Percentiles rank a stretch among this genome's conserved stretches.
Conservation (phyloP, 179 eudicot genomes). For the Actinidia chinensis region DNA sequence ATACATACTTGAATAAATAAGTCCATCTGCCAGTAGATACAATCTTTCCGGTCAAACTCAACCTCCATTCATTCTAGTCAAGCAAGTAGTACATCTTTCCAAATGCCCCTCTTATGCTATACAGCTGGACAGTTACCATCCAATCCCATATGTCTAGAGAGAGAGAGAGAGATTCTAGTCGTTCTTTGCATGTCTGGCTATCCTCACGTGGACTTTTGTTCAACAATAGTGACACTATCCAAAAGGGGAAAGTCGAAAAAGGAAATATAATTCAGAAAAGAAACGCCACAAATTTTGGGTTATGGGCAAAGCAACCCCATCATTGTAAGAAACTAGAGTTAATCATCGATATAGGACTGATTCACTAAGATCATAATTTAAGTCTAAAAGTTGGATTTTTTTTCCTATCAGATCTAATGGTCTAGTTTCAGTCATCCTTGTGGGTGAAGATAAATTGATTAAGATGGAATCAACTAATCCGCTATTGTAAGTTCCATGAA, state of each 20-base stretch:
- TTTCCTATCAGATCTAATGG: no score
- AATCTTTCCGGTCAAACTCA: constrained; percentile 14
- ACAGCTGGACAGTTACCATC: constrained; percentile 36
- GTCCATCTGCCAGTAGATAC: not conserved
- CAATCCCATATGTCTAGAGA: not conserved
- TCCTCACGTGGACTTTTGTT: constrained; percentile 19
- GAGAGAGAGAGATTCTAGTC: constrained; percentile 1
- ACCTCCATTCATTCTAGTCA: not conserved
- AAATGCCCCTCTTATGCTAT: constrained; percentile 5
- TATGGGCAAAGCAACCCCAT: not conserved
- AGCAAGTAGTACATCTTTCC: no score
- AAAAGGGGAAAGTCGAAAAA: not conserved
- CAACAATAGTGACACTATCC: not conserved
- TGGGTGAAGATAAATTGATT: constrained; percentile 6
- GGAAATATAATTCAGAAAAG: not conserved
- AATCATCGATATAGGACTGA: not conserved
- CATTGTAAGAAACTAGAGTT: not conserved
- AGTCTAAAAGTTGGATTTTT: no score
- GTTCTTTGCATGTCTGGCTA: not conserved
- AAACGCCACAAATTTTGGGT: not conserved
- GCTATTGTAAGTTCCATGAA: constrained; percentile 33
- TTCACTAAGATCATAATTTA: not conserved
- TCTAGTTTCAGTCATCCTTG: no score
- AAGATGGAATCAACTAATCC: constrained; percentile 29
- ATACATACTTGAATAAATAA: not conserved